Evolutionary conservation across 805 yeast genomes (phyloP).

Genomic region (Saccharomyces eubayanus): DNA sequence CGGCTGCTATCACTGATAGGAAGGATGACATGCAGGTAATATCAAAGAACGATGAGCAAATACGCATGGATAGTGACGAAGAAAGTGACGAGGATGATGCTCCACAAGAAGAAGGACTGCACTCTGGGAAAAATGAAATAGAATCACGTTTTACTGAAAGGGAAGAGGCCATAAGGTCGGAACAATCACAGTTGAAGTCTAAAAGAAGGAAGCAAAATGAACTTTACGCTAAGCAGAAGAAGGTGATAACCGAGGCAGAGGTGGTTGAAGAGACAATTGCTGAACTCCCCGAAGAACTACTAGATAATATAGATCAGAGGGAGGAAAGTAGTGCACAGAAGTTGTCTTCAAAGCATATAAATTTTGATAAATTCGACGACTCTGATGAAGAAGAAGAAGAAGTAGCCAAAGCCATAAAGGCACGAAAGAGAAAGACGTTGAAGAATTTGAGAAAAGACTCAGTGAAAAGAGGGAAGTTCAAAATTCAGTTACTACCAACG

Average conservation of each 20-base stretch:
- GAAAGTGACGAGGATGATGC: slow-evolving; percentile 38
- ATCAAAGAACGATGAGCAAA: slow-evolving; percentile 2
- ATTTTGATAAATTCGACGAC: slow-evolving; percentile 26
- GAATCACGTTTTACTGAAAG: slow-evolving; percentile 22
- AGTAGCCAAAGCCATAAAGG: slow-evolving; percentile 12
- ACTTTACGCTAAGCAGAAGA: slow-evolving; percentile 23
- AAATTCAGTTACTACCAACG: slow-evolving; percentile 29
- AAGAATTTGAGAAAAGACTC: slow-evolving; percentile 25
- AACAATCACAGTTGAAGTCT: slow-evolving; percentile 25
- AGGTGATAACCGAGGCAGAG: slow-evolving; percentile 4
- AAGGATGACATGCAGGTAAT: slow-evolving; percentile 6
- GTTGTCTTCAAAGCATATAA: slow-evolving; percentile 26
- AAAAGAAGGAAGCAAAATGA: slow-evolving; percentile 29
- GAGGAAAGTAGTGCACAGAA: slow-evolving; percentile 7
- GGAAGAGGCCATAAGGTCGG: slow-evolving; percentile 20
- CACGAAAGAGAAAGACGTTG: slow-evolving; percentile 30
- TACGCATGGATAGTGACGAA: slow-evolving; percentile 14
- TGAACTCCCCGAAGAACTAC: slow-evolving; percentile 34
- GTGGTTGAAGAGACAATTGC: slow-evolving; percentile 28
- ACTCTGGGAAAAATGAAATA: slow-evolving; percentile 20
- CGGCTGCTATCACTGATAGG: slow-evolving; percentile 5
- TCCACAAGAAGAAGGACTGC: slow-evolving; percentile 41
- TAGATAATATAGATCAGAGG: slow-evolving; percentile 27
- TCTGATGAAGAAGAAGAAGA: slow-evolving; percentile 13
- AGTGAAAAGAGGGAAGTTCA: slow-evolving; percentile 36